Evolutionary conservation across 371 early-diverging fungal genomes (phyloP).

Genomic region (Mucor saturninus): DNA sequence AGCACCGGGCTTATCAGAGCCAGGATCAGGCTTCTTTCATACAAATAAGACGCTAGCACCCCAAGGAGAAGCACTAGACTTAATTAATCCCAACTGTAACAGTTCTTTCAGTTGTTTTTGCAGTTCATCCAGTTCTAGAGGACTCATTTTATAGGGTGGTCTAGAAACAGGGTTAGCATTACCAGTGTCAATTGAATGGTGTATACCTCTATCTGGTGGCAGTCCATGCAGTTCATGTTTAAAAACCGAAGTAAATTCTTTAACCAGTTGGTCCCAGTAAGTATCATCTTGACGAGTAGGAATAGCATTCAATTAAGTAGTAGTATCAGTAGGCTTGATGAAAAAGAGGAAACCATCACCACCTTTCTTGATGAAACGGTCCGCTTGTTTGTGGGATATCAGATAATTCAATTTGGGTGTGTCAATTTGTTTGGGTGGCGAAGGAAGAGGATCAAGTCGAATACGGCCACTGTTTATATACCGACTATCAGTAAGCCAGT

Average conservation of each 20-base stretch:
- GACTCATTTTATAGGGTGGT: no score
- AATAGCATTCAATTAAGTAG: no score
- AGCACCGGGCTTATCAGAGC: slow-evolving; percentile 55
- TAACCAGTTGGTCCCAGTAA: no score
- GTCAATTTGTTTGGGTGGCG: not conserved
- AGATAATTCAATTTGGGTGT: not conserved
- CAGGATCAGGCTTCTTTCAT: slow-evolving; percentile 30
- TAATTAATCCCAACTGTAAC: slow-evolving; percentile 18
- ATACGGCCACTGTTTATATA: slow-evolving; percentile 4
- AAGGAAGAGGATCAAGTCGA: not conserved
- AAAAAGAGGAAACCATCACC: slow-evolving; percentile 6
- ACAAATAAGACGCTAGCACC: no score
- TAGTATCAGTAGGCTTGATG: no score
- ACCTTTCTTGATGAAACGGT: slow-evolving; percentile 2
- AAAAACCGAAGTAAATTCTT: slow-evolving; percentile 6
- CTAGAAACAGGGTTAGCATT: no score
- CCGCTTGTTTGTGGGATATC: slow-evolving; percentile 14
- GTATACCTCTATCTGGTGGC: slow-evolving; percentile 12
- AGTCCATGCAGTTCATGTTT: slow-evolving; percentile 5
- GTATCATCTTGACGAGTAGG: no score
- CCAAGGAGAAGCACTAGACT: slow-evolving; percentile 23
- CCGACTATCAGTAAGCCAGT: no score
- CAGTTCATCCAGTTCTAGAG: slow-evolving; percentile 30
- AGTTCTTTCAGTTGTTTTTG: slow-evolving; percentile 4
- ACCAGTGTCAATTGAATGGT: no score